phyloP scores from a whole-genome alignment of 2,329 filamentous ascomycete species.

The Fusarium buxicola region DNA sequence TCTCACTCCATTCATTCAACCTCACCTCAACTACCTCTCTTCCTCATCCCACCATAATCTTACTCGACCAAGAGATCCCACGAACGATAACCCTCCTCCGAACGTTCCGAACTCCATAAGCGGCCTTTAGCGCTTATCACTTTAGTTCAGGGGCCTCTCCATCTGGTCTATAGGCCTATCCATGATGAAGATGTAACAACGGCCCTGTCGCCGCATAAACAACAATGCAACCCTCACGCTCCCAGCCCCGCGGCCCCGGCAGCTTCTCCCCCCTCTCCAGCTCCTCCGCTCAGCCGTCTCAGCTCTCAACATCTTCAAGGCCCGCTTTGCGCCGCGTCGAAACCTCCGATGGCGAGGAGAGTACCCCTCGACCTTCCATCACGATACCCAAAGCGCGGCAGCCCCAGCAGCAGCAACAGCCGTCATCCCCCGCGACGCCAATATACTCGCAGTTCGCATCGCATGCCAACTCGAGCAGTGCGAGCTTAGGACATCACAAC shows the following conservation, averaged over 20 bases:
- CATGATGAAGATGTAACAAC: slow-evolving; percentile 58
- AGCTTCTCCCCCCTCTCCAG: slow-evolving; percentile 67
- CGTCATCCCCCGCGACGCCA: slow-evolving; percentile 55
- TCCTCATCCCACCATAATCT: background rate
- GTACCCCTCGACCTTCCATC: slow-evolving; percentile 49
- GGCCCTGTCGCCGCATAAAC: slow-evolving; percentile 42
- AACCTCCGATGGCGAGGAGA: slow-evolving; percentile 46
- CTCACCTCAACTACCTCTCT: slow-evolving; percentile 1
- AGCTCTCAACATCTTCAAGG: slow-evolving; percentile 45
- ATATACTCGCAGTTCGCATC: slow-evolving; percentile 62
- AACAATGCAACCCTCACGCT: slow-evolving; percentile 62
- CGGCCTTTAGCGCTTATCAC: background rate
- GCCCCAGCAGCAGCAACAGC: slow-evolving; percentile 47
- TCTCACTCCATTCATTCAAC: slow-evolving; percentile 10
- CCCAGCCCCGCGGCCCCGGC: slow-evolving; percentile 61
- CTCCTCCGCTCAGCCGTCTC: slow-evolving; percentile 46
- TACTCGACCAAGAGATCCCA: background rate
- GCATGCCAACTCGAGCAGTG: slow-evolving; percentile 60
- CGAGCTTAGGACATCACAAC: slow-evolving; percentile 59
- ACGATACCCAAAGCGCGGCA: slow-evolving; percentile 61
- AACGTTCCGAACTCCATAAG: slow-evolving; percentile 9
- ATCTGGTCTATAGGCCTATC: slow-evolving; percentile 15
- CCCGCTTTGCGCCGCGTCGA: slow-evolving; percentile 52
- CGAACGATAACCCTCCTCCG: background rate
- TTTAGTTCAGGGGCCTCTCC: slow-evolving; percentile 1